Evolutionary conservation across 148 eudicot species (phyloP), one percentile per base, ranked within the genome.

Genomic region (Rhododendron henanense): DNA sequence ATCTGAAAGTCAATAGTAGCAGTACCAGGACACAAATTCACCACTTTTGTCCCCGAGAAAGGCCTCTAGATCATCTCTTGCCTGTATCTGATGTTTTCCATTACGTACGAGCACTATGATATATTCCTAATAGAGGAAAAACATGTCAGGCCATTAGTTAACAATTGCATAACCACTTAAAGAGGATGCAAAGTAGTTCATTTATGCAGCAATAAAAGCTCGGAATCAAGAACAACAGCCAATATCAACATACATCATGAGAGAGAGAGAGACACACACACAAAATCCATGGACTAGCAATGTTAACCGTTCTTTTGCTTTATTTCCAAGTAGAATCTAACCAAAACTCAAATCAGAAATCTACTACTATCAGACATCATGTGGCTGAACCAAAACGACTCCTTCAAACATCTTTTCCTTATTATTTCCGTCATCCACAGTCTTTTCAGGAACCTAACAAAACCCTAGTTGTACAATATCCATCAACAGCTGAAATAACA

Each of bases 11-110:
- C 81, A 57, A 45, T 16, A 82, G 61, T 53, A 25, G 85, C 89
- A 84, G 53, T 79, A 92, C 93, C 93, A 92, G 79, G 92, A 92
- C 47, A 92, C 89, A 88, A 92, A 92, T 63, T 89, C 91, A 55
- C 81, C 80, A 87, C 88, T 88, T 78, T 39, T 89, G 57, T 87
- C 87, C 45, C 92, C 93, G 9, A 92, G 92, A 87, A 92, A 92
- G 23, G 90, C 92, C 82, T 90, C 89, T 85, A 92, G 85, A 87
- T 89, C 89, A 19, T 92, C 88, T 84, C 85, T 87, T 48, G 91
- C 91, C 87, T 90, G 92, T 81, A 88, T 81, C 86, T 92, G 93
- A 87, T 84, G 81, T 80, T 92, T 92, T 6, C 91, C 90, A 15
- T 92, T 92, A 59, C 91, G 89, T 79, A 92, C 89, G 15, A 92